Percentiles rank a stretch among this genome's conserved stretches.
Evolutionary conservation across 305 asterid genomes (phyloP).

Genomic region (Fraxinus platypoda): DNA sequence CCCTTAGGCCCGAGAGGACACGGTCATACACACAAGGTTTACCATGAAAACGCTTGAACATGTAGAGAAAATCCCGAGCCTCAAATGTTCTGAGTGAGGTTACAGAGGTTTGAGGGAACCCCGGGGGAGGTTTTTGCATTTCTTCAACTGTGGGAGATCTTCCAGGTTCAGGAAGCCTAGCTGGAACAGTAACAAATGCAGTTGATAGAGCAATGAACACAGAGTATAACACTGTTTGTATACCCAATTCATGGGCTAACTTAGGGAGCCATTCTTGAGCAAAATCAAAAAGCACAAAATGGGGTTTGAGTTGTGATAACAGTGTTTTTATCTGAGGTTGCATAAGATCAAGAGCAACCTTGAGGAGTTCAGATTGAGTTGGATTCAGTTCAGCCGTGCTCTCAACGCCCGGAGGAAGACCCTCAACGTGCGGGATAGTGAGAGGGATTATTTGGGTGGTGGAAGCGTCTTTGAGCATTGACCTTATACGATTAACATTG

Average conservation of each 20-base stretch:
- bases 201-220: conserved; percentile 42
- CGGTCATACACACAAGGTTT: conserved; percentile 41
- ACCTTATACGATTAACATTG: conserved; percentile 33
- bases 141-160: conserved; percentile 35
- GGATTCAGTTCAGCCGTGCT: conserved; percentile 43
- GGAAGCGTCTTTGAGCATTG: conserved; percentile 36
- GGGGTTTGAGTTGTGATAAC: conserved; percentile 36
- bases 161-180: conserved; percentile 28
- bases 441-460: conserved; percentile 36
- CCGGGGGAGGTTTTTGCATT: conserved; percentile 41
- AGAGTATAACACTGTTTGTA: conserved; percentile 37
- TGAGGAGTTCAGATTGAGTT: conserved; percentile 38
- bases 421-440: conserved; percentile 41
- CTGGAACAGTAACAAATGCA: conserved; percentile 42
- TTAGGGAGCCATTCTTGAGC: conserved; percentile 61
- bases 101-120: conserved; percentile 46
- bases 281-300: conserved; percentile 49
- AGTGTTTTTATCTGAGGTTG: conserved; percentile 40
- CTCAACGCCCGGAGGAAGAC: conserved; percentile 44
- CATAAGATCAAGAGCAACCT: conserved; percentile 45
- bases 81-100: conserved; percentile 31
- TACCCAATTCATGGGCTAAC: conserved; percentile 41
- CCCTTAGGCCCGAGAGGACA: conserved; percentile 36
- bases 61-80: conserved; percentile 42
- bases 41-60: conserved; percentile 39